A percentile compares a stretch with the other conserved stretches of the same genome.
phyloP scores from a whole-genome alignment of 2,329 filamentous ascomycete genomes.

The Furcasterigmium furcatum region DNA sequence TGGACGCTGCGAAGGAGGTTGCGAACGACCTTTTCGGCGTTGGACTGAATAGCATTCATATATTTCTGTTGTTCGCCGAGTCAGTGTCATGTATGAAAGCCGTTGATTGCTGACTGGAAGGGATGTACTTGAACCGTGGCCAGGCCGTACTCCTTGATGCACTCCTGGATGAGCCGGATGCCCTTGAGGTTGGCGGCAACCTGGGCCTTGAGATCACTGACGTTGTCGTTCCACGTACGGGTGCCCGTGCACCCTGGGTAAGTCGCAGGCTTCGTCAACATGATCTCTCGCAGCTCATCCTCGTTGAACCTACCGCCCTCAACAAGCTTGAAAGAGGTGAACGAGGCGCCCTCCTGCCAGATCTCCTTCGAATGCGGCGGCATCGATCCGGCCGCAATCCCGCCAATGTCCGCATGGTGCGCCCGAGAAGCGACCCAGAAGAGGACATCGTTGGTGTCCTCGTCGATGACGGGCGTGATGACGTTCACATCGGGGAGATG shows the following conservation, averaged over 20 bases:
- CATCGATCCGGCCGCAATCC: slow-evolving; percentile 80
- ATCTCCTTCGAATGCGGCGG: slow-evolving; percentile 68
- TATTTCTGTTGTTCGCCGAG: too few relatives aligned
- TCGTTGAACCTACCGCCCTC: slow-evolving; percentile 77
- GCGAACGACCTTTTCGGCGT: slow-evolving; percentile 10
- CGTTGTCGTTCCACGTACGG: slow-evolving; percentile 68
- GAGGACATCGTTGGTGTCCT: slow-evolving; percentile 28
- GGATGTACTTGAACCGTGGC: slow-evolving; percentile 74
- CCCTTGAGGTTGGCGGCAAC: slow-evolving; percentile 74
- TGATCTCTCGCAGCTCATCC: slow-evolving; percentile 61
- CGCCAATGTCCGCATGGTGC: slow-evolving; percentile 54
- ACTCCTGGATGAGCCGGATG: slow-evolving; percentile 67
- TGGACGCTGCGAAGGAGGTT: slow-evolving; percentile 24
- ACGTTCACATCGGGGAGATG: slow-evolving; percentile 39
- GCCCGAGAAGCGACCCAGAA: slow-evolving; percentile 28
- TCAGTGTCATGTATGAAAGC: too few relatives aligned
- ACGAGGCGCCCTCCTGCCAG: slow-evolving; percentile 62
- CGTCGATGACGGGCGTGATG: slow-evolving; percentile 32
- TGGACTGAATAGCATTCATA: slow-evolving; percentile 13
- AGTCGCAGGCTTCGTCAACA: slow-evolving; percentile 60
- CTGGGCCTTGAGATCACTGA: slow-evolving; percentile 74
- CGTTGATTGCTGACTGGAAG: too few relatives aligned
- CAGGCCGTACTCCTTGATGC: slow-evolving; percentile 77
- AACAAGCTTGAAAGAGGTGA: slow-evolving; percentile 68
- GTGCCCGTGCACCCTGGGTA: slow-evolving; percentile 69